Base-by-base conservation (phyloP, 768 basidiomycete genomes). In the Obba rivulosa region DNA sequence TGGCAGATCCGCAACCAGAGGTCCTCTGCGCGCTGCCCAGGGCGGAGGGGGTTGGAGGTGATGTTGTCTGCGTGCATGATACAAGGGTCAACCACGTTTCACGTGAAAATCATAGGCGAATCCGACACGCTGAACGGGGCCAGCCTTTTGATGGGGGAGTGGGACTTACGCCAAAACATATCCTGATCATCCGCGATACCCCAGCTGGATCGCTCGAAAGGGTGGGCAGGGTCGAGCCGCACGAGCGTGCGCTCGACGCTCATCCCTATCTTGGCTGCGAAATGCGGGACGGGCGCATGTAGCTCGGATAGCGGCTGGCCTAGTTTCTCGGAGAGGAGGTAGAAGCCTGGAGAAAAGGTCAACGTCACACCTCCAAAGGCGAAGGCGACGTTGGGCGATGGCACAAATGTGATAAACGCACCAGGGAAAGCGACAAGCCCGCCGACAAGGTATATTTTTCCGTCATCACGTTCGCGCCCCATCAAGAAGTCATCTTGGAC, bases 191-290 rank as follows among this genome's bases (percentile, higher is more conserved):
- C 66, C 22, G 61, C 62, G 44, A 67, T 65, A 51, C 61, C 62
- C 68, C 67, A 69, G 45, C 60, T 60, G 4, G 65, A 61, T 22
- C 68, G 60, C 57, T 69, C 68, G 41, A 69, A 68, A 2, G 68
- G 68, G 43, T 65, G 57, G 31, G 59, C 49, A 2, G 66, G 59
- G 23, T 56, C 50, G 59, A 68, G 62, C 11, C 66, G 64, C 48
- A 65, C 66, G 37, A 69, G 53, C 24, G 68, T 69, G 20, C 68
- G 57, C 53, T 69, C 68, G 28, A 69, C 66, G 34, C 62, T 64
- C 37, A 59, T 36, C 21, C 67, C 58, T 13, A 69, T 54, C 56
- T 66, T 68, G 42, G 63, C 59, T 34, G 68, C 66, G 59, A 69
- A 68, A 42, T 67, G 58, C 4, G 68, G 68, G 3, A 69, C 63